These are phyloP conservation scores for Mycena latifolia DNA, from an alignment of 768 basidiomycete genomes.

Conservation along the genomic window DNA sequence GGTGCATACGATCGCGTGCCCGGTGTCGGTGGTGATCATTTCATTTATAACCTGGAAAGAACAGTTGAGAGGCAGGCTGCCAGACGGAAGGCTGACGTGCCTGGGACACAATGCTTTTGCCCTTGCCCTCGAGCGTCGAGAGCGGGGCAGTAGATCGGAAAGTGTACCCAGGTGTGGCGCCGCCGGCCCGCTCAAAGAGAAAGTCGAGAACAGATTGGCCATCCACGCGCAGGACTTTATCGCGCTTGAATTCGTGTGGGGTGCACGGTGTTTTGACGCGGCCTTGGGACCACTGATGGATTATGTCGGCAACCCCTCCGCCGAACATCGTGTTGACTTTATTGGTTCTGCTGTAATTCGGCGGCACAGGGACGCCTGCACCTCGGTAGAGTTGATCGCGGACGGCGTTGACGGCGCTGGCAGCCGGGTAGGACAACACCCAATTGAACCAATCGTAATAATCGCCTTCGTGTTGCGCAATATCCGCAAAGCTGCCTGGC, in stretches of 20 bases:
- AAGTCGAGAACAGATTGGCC: constrained; percentile 13
- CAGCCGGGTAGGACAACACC: constrained; percentile 9
- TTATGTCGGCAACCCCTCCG: constrained; percentile 15
- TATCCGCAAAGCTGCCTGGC: neutral
- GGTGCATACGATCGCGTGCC: constrained; percentile 20
- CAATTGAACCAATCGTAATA: constrained; percentile 17
- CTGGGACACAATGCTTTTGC: constrained; percentile 3
- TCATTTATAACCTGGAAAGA: constrained; percentile 15
- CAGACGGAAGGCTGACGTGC: constrained; percentile 7
- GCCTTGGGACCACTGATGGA: constrained; percentile 10
- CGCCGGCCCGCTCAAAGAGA: constrained; percentile 9
- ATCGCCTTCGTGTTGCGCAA: constrained; percentile 6
- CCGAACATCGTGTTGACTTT: neutral
- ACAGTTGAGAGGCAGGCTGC: constrained; percentile 8
- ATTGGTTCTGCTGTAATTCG: constrained; percentile 3
- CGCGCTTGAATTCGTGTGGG: constrained; percentile 19
- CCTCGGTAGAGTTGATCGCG: constrained; percentile 11
- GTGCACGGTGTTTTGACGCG: neutral
- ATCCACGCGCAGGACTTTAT: constrained; percentile 7
- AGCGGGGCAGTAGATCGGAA: neutral
- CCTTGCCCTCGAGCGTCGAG: constrained; percentile 21
- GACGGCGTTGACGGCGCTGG: constrained; percentile 21
- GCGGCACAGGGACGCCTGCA: constrained; percentile 2
- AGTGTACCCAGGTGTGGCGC: neutral
- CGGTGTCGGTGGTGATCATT: constrained; percentile 14